A percentile compares a stretch with the other conserved stretches of the same genome.
Conservation (phyloP, 2,329 filamentous ascomycete genomes). For the Chaetomiaceae sp. region DNA sequence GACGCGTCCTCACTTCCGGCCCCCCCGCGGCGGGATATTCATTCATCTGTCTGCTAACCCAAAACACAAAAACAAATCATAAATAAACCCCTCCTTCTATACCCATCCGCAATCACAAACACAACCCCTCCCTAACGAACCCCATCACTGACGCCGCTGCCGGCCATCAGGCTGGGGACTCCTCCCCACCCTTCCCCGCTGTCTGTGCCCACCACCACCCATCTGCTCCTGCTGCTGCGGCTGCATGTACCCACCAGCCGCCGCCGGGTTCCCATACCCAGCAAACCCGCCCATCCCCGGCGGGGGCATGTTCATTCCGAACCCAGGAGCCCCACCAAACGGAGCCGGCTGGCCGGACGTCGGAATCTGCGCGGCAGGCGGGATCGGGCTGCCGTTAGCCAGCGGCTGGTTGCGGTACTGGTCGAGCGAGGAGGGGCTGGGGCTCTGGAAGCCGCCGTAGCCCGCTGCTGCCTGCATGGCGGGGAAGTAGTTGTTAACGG, state of each 20-base stretch:
- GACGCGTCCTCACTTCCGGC: too few relatives aligned
- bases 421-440: conserved; percentile 47
- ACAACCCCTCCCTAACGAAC: background rate
- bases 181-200: conserved; percentile 56
- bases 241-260: conserved; percentile 46
- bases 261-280: conserved; percentile 39
- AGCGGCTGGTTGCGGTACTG: conserved; percentile 52
- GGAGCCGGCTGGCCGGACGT: conserved; percentile 37
- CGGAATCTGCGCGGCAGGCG: conserved; percentile 42
- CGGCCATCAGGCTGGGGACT: conserved; percentile 33
- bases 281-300: conserved; percentile 9
- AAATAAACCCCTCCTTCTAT: background rate
- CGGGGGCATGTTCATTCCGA: conserved; percentile 39
- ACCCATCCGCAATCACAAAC: background rate
- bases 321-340: conserved; percentile 45
- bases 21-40: too few relatives aligned
- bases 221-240: conserved; percentile 54
- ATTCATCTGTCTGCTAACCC: too few relatives aligned
- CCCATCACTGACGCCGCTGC: conserved; percentile 19
- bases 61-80: background rate
- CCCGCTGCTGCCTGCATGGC: conserved; percentile 53
- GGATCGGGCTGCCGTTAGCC: conserved; percentile 49
- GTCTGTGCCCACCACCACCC: conserved; percentile 50
- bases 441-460: conserved; percentile 48
- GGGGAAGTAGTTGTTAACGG: conserved; percentile 55